Conservation (phyloP, 306 rosid genomes). For the Sicyos edulis region DNA sequence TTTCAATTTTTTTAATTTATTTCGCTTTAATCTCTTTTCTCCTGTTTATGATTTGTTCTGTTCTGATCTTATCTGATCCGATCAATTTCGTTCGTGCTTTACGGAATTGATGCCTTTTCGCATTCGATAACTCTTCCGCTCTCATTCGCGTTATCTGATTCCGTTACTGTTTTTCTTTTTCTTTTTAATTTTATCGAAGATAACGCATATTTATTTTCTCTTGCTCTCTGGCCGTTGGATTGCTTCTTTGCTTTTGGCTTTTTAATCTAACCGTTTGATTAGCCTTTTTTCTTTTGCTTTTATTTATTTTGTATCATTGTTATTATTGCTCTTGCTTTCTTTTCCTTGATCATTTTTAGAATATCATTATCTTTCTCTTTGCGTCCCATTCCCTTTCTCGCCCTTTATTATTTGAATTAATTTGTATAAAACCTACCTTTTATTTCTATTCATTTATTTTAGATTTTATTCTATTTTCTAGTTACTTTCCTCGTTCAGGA, state of each 20-base stretch:
- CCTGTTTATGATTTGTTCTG: background rate
- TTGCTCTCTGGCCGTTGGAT: background rate
- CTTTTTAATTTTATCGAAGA: background rate
- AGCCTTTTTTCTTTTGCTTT: background rate
- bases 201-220: background rate
- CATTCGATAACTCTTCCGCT: background rate
- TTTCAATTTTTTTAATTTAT: background rate
- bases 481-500: too few relatives aligned
- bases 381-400: background rate
- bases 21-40: background rate
- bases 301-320: background rate
- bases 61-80: background rate
- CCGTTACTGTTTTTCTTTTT: background rate
- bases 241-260: background rate
- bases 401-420: too few relatives aligned
- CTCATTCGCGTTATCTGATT: slow-evolving; percentile 4
- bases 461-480: too few relatives aligned
- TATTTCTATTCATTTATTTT: too few relatives aligned
- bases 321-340: background rate
- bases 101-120: background rate
- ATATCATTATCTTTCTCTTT: background rate
- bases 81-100: too few relatives aligned
- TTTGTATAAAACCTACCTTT: too few relatives aligned
- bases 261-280: background rate
- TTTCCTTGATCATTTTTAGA: background rate